Evolutionary conservation across 208 protist genomes (phyloP), one percentile per base, ranked within the genome.

Genomic region (Leptomonas pyrrhocoris): DNA sequence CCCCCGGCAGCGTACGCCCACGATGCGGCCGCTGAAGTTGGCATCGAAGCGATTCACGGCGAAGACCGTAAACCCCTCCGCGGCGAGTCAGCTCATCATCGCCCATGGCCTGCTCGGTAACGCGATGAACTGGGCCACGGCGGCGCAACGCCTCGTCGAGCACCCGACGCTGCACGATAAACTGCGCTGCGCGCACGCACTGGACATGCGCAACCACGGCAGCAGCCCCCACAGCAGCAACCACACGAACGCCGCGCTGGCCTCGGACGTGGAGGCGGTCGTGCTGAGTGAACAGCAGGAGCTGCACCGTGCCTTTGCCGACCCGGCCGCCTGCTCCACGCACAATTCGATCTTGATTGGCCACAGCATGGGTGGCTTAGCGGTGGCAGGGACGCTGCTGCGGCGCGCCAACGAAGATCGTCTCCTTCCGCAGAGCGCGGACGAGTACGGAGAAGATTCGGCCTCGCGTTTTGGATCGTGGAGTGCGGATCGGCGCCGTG

Each of bases 201-300:
- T 96, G 3, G 91, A 96, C 69, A 91, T 94, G 85, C 88, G 91
- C 51, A 96, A 96, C 68, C 91, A 96, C 73, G 91, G 91, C 51
- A 68, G 53, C 19, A 94, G 88, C 53, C 77, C 86, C 0, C 88
- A 94, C 73, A 78, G 67, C 49, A 42, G 23, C 21, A 63, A 72
- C 28, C 91, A 96, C 63, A 80, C 62, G 27, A 92, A 90, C 62
- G 82, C 81, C 36, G 83, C 74, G 0, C 62, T 96, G 43, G 86
- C 91, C 34, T 84, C 80, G 1, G 91, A 96, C 59, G 19, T 96
- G 12, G 86, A 96, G 71, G 59, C 66, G 40, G 70, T 94, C 28
- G 62, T 88, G 25, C 61, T 93, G 51, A 66, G 74, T 12, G 69
- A 81, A 27, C 77, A 80, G 68, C 59, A 67, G 38, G 68, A 67